Evolutionary conservation across 208 protist genomes (phyloP).

Genomic region (Crithidia thermophila): DNA sequence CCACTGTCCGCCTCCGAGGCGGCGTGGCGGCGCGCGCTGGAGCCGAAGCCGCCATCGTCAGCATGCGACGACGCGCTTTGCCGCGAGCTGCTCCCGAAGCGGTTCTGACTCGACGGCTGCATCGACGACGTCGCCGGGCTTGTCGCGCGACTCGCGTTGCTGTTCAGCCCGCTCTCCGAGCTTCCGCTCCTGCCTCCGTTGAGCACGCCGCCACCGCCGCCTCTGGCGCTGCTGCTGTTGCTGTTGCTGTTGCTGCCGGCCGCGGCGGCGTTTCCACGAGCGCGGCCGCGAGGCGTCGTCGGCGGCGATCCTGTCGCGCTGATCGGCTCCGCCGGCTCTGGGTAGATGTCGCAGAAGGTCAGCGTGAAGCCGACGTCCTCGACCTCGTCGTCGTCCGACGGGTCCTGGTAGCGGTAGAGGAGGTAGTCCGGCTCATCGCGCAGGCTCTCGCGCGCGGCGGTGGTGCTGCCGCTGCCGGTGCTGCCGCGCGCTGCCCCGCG

Average conservation of each 20-base stretch:
- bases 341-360: conserved; percentile 67
- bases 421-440: conserved; percentile 20
- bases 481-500: background rate
- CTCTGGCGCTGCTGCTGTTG: background rate
- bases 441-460: background rate
- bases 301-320: background rate
- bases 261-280: background rate
- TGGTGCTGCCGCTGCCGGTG: background rate
- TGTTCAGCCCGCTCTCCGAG: too few species aligned
- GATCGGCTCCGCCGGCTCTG: background rate
- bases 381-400: conserved; percentile 32
- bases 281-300: conserved; percentile 2
- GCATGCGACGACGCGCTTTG: too few species aligned
- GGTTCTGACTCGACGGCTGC: too few species aligned
- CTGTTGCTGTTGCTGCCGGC: background rate
- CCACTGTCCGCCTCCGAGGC: too few species aligned
- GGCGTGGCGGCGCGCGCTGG: too few species aligned
- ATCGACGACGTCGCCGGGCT: too few species aligned
- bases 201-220: too few species aligned
- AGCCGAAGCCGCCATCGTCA: too few species aligned
- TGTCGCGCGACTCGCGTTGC: too few species aligned
- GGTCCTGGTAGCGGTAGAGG: conserved; percentile 20
- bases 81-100: too few species aligned
- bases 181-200: too few species aligned
- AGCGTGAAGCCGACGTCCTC: conserved; percentile 78